Base-by-base conservation (phyloP, 2,329 filamentous ascomycete genomes). In the Malbranchea zuffiana region DNA sequence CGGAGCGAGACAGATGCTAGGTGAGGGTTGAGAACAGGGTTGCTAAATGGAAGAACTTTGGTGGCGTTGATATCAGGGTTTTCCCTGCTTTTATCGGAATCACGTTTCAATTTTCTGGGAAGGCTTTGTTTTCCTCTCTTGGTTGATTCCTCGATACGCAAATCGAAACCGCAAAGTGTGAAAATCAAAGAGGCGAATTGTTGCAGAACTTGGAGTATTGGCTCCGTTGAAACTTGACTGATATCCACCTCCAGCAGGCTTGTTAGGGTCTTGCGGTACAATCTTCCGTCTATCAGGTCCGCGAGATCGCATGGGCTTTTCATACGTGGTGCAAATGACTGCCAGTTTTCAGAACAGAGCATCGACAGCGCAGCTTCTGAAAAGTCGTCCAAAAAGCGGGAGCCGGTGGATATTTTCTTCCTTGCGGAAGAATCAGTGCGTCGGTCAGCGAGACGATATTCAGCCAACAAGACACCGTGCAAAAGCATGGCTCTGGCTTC, bases 201-300 rank as follows among this genome's bases (percentile, higher is more conserved):
- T n/a, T n/a, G n/a, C n/a, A n/a, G n/a, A n/a, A n/a, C n/a, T n/a
- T n/a, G n/a, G n/a, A n/a, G n/a, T n/a, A n/a, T n/a, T n/a, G n/a
- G n/a, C n/a, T n/a, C n/a, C n/a, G n/a, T n/a, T n/a, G n/a, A n/a
- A n/a, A n/a, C n/a, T n/a, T n/a, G n/a, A n/a, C n/a, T n/a, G n/a
- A n/a, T n/a, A n/a, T n/a, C n/a, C n/a, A n/a, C n/a, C n/a, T n/a
- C n/a, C n/a, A n/a, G n/a, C n/a, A n/a, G n/a, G n/a, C n/a, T n/a
- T n/a, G n/a, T n/a, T n/a, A n/a, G n/a, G n/a, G n/a, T n/a, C n/a
- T n/a, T n/a, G 18, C 10, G 35, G 13, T 42, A 44, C 11, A 42
- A 19, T 17, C 40, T 27, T 5, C 74, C 74, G 51, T 78, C 74
- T 10, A 77, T 50, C 4, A 72, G 52, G 49, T 78, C 74, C 11